Evolutionary conservation across 2,329 filamentous ascomycete genomes (phyloP).

Genomic region (Tolypocladium sp.): DNA sequence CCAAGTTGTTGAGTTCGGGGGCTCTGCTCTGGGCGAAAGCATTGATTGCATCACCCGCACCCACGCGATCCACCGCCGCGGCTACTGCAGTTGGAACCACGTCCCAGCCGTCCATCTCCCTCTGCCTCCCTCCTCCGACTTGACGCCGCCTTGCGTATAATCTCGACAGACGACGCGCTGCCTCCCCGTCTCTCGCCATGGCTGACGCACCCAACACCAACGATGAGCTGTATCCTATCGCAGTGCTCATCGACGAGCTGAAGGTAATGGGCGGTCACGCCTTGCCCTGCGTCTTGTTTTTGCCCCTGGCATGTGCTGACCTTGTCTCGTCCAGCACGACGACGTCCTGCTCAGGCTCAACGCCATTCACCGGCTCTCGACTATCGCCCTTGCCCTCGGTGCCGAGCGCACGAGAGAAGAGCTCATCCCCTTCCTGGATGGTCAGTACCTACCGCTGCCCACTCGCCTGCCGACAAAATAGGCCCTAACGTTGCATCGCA

Average conservation of each 20-base stretch:
- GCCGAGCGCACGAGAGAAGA: slow-evolving; percentile 96
- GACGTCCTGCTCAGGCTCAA: slow-evolving; percentile 97
- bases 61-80: slow-evolving; percentile 15
- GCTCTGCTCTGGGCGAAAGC: slow-evolving; percentile 4
- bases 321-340: slow-evolving; percentile 61
- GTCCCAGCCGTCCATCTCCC: slow-evolving; percentile 5
- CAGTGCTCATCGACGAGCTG: slow-evolving; percentile 97
- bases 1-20: not conserved
- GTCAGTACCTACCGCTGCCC: slow-evolving; percentile 42
- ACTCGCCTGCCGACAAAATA: not conserved
- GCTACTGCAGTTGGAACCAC: not conserved
- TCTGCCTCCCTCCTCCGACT: slow-evolving; percentile 2
- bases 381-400: slow-evolving; percentile 92
- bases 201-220: slow-evolving; percentile 80
- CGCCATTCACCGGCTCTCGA: slow-evolving; percentile 95
- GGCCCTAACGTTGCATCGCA: slow-evolving; percentile 27
- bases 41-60: slow-evolving; percentile 17
- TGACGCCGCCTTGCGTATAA: slow-evolving; percentile 5
- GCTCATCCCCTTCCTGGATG: slow-evolving; percentile 97
- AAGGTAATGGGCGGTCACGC: slow-evolving; percentile 54
- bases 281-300: slow-evolving; percentile 1
- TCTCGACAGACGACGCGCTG: slow-evolving; percentile 19
- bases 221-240: slow-evolving; percentile 99
- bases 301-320: slow-evolving; percentile 15
- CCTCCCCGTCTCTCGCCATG: slow-evolving; percentile 53